These are phyloP conservation scores for Elymus sibiricus DNA, from an alignment of 176 grass and related monocot species.

Conservation along the genomic window DNA sequence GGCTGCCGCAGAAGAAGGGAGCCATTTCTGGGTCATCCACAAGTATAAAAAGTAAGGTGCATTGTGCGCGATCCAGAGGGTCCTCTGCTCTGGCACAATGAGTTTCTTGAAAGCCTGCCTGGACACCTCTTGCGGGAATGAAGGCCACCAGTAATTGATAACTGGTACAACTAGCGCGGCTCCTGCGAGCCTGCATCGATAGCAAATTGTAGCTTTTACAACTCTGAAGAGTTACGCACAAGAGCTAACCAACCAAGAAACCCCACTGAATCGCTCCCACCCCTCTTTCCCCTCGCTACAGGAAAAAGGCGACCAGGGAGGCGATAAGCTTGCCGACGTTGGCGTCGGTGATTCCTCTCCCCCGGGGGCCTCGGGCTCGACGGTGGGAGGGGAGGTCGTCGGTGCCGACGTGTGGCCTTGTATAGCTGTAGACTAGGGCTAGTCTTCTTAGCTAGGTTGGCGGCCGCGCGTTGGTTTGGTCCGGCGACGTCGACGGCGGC, in stretches of 20 bases:
- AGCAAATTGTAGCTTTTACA: constrained; percentile 1
- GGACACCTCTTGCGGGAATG: constrained; percentile 56
- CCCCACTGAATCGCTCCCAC: too few relatives aligned
- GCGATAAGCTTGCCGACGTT: not conserved
- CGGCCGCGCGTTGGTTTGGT: too few relatives aligned
- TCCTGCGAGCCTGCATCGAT: constrained; percentile 51
- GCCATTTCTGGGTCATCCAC: constrained; percentile 80
- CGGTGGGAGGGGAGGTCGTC: too few relatives aligned
- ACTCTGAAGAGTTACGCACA: too few relatives aligned
- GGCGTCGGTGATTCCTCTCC: not conserved
- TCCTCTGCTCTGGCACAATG: constrained; percentile 52
- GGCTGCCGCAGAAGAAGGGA: constrained; percentile 55
- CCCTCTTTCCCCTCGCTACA: too few relatives aligned
- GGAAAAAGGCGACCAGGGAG: too few relatives aligned
- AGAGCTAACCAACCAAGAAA: too few relatives aligned
- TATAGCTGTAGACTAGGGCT: too few relatives aligned
- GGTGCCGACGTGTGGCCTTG: too few relatives aligned
- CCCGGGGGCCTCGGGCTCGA: not conserved
- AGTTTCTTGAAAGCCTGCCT: constrained; percentile 54
- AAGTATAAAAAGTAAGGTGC: constrained; percentile 63
- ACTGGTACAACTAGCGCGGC: constrained; percentile 60
- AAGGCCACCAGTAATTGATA: constrained; percentile 85
- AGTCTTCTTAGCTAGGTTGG: too few relatives aligned
- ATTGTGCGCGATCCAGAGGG: constrained; percentile 66
- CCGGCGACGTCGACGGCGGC: too few relatives aligned